Base-by-base conservation (phyloP, 108 stramenopile genomes). In the Chaetoceros muelleri region DNA sequence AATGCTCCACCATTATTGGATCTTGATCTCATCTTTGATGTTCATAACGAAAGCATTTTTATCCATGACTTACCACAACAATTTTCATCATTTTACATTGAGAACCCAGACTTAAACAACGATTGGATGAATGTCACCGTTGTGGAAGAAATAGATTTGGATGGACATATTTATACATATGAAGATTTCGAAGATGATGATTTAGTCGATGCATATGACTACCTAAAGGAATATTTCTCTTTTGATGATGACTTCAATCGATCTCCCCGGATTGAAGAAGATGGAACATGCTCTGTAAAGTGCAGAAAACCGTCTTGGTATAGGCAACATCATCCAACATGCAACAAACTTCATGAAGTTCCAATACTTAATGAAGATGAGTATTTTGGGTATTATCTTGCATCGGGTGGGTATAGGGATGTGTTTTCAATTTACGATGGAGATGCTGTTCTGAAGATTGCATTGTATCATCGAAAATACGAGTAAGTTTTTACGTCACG, bases 111-210 rank as follows among this genome's bases (percentile, higher is more conserved):
- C 13, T 40, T 5, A 40, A 40, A 10, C 8, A 40, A 13, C 13
- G 13, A 5, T 10, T 40, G 5, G 34, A 40, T 10, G 34, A 40
- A 40, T 40, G 13, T 13, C 13, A 40, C 34, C 34, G 34, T 40
- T 5, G 34, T 10, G 13, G 48, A 49, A 49, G 48, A 49, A 49
- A n/a, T 49, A 23, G 48, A 49, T 49, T 16, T 49, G 48, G 5
- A 7, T 7, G 34, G 34, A 40, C 13, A 40, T 40, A 13, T 40
- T 40, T 40, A 40, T 13, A 13, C 5, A 10, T 10, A 13, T 40
- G 34, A 40, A 40, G 34, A 40, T 40, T 10, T 40, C 13, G 5
- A 5, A 13, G 34, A 40, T 40, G 34, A 40, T 13, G 34, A 40
- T 13, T 40, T 5, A 13, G 13, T 40, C 13, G 5, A 5, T 13